Evolutionary conservation across 352 stramenopile species (phyloP).

Genomic region (Pythium dissimile): DNA sequence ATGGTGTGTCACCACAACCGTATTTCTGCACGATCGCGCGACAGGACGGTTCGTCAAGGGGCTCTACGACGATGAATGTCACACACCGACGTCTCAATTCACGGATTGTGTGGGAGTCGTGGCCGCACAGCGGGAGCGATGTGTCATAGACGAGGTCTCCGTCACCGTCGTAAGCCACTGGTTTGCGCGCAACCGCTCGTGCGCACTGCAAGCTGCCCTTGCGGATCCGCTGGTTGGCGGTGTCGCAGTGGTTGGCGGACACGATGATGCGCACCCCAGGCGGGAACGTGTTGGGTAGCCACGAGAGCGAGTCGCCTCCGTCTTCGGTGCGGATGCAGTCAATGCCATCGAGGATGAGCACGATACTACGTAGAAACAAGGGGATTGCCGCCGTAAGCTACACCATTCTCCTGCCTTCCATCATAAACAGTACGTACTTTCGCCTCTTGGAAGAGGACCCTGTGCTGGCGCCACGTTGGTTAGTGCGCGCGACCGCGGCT

Average conservation of each 20-base stretch:
- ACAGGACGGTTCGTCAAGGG: constrained; percentile 65
- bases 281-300: constrained; percentile 72
- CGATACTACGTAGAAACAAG: constrained; percentile 36
- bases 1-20: neutral
- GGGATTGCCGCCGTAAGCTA: too few species aligned
- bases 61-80: constrained; percentile 62
- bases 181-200: constrained; percentile 39
- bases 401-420: too few species aligned
- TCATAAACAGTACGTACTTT: constrained; percentile 9
- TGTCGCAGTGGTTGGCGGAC: constrained; percentile 43
- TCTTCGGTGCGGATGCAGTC: constrained; percentile 80
- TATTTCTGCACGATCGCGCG: constrained; percentile 38
- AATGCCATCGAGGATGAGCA: constrained; percentile 78
- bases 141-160: constrained; percentile 70
- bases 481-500: constrained; percentile 48
- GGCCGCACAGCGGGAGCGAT: constrained; percentile 29
- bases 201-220: constrained; percentile 37
- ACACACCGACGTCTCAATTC: constrained; percentile 64
- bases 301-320: constrained; percentile 81
- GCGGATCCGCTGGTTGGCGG: neutral
- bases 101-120: constrained; percentile 69
- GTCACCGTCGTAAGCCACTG: constrained; percentile 59
- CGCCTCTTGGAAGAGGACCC: constrained; percentile 26
- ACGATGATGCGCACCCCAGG: constrained; percentile 68
- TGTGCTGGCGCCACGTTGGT: constrained; percentile 8